Evolutionary conservation across 2,329 filamentous ascomycete genomes (phyloP).

Genomic region (Bipolaris oryzae): DNA sequence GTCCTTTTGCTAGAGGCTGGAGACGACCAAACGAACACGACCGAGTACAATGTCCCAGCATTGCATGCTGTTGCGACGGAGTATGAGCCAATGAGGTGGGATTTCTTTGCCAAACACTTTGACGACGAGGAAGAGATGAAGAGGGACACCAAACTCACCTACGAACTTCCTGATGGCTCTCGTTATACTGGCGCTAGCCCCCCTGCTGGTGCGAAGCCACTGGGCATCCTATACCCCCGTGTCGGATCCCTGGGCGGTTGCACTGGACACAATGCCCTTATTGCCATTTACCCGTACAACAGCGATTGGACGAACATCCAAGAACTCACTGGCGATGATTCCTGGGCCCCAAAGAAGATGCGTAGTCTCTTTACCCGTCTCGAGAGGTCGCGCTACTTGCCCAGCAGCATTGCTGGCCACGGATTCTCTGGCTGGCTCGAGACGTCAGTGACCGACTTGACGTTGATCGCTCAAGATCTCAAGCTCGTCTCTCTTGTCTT

Average conservation of each 20-base stretch:
- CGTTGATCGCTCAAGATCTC: conserved; percentile 57
- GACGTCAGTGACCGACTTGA: conserved; percentile 58
- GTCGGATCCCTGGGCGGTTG: conserved; percentile 62
- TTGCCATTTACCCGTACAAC: conserved; percentile 62
- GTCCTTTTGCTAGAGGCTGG: conserved; percentile 65
- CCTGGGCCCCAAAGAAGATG: conserved; percentile 66
- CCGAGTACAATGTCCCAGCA: conserved; percentile 59
- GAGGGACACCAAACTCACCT: conserved; percentile 63
- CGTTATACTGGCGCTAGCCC: conserved; percentile 60
- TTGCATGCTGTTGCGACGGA: conserved; percentile 61
- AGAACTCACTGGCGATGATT: conserved; percentile 62
- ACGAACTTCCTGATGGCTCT: conserved; percentile 24
- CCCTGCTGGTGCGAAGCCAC: conserved; percentile 56
- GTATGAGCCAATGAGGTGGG: conserved; percentile 62
- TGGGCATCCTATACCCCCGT: conserved; percentile 64
- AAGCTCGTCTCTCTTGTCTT: conserved; percentile 60
- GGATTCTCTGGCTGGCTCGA: conserved; percentile 63
- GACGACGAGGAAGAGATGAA: conserved; percentile 57
- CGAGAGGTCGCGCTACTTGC: conserved; percentile 61
- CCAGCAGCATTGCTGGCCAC: conserved; percentile 54
- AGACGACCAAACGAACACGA: conserved; percentile 58
- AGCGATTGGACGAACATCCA: conserved; percentile 65
- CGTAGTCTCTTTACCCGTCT: conserved; percentile 60
- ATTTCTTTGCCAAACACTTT: conserved; percentile 67
- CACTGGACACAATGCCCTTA: conserved; percentile 64